Evolutionary conservation across 176 grass and related monocot genomes (phyloP).

Genomic region (Bothriochloa decipiens): DNA sequence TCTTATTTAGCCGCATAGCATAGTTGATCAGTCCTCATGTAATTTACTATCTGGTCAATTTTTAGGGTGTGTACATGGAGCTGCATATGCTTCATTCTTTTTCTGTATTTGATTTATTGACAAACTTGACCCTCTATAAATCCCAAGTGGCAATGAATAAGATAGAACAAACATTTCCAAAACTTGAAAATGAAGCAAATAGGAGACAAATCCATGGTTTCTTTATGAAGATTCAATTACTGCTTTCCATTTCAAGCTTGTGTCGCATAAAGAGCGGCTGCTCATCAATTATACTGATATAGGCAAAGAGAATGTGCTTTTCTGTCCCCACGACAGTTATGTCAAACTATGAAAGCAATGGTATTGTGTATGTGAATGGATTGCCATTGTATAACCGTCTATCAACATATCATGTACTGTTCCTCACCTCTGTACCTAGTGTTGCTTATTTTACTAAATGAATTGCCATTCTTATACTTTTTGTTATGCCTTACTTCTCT

Average conservation of each 20-base stretch:
- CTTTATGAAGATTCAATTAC: neutral
- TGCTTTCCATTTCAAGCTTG: neutral
- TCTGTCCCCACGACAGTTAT: neutral
- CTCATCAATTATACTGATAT: neutral
- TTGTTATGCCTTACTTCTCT: neutral
- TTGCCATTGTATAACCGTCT: neutral
- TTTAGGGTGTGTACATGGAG: conserved; percentile 10
- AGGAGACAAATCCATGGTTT: neutral
- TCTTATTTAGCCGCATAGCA: conserved; percentile 28
- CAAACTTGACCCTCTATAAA: conserved; percentile 5
- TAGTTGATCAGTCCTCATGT: conserved; percentile 1
- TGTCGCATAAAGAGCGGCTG: neutral
- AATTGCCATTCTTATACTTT: conserved; percentile 11
- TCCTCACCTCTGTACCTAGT: neutral
- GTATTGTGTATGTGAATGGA: neutral
- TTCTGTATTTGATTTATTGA: conserved; percentile 6
- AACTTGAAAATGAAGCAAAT: conserved; percentile 12
- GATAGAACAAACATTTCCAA: neutral
- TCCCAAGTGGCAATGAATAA: neutral
- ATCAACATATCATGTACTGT: neutral
- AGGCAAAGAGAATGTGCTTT: neutral
- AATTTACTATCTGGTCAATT: conserved; percentile 5
- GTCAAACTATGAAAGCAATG: neutral
- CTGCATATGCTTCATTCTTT: neutral
- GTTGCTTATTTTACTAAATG: neutral